A percentile compares a stretch with the other conserved stretches of the same genome.
Evolutionary conservation across 345 rosid species (phyloP).

Genomic region (Eucalyptus grandis): DNA sequence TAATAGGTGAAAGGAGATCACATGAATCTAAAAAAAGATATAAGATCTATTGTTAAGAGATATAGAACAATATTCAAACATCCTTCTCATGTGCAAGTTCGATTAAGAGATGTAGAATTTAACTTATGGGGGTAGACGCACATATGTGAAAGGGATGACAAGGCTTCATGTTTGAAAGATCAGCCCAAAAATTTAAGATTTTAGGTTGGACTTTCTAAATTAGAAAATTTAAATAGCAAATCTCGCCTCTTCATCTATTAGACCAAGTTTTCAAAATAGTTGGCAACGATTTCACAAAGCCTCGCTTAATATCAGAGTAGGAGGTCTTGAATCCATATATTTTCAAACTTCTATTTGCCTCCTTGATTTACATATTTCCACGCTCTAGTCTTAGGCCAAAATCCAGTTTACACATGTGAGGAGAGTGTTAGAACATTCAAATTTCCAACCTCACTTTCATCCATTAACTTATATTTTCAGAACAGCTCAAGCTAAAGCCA

Average conservation of each 20-base stretch:
- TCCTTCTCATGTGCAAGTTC: rapidly evolving
- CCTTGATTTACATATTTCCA: background rate
- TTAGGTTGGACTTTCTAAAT: background rate
- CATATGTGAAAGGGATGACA: background rate
- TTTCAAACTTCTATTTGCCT: background rate
- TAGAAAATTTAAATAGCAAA: background rate
- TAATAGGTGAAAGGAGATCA: background rate
- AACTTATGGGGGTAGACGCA: rapidly evolving
- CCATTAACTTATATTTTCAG: background rate
- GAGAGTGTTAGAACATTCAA: background rate
- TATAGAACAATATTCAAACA: background rate
- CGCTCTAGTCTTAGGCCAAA: background rate
- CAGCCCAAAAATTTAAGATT: background rate
- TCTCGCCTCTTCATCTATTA: background rate
- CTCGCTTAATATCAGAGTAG: rapidly evolving
- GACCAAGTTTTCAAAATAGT: background rate
- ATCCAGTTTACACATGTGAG: background rate
- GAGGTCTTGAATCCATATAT: background rate
- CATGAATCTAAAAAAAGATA: background rate
- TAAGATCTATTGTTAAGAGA: background rate
- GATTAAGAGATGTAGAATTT: background rate
- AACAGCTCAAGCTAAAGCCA: background rate
- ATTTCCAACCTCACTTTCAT: background rate
- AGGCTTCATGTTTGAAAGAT: background rate
- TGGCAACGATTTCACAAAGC: rapidly evolving